Conservation (phyloP, 768 basidiomycete genomes). For the Infundibulicybe gibba region DNA sequence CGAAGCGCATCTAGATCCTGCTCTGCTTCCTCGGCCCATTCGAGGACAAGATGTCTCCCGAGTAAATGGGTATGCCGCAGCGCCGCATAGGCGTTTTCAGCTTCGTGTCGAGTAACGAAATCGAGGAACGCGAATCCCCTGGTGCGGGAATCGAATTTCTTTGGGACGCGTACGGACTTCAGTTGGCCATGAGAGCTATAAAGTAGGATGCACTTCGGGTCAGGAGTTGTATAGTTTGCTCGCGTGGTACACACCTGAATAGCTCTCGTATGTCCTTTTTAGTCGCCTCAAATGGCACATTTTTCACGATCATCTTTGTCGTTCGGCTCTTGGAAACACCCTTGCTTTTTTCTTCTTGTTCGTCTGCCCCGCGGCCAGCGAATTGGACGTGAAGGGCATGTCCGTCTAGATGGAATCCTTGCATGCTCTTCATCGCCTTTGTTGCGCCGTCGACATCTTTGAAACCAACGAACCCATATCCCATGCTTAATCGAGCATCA, state of each 20-base stretch:
- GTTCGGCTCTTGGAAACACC: constrained; percentile 53
- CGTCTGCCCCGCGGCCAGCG: constrained; percentile 76
- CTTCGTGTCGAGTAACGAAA: constrained; percentile 86
- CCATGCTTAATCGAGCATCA: constrained; percentile 77
- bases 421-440: constrained; percentile 71
- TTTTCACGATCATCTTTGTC: constrained; percentile 98
- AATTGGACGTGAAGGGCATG: constrained; percentile 83
- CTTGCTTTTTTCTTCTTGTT: constrained; percentile 28
- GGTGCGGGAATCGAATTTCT: constrained; percentile 83
- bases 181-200: constrained; percentile 85
- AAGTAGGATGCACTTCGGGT: constrained; percentile 3
- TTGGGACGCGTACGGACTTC: constrained; percentile 92
- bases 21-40: constrained; percentile 88
- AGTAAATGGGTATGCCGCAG: constrained; percentile 94
- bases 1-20: constrained; percentile 74
- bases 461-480: constrained; percentile 96
- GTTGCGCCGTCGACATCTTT: constrained; percentile 68
- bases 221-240: neutral
- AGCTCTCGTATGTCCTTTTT: constrained; percentile 89
- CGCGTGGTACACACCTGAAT: constrained; percentile 63
- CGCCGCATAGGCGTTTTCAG: constrained; percentile 82
- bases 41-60: constrained; percentile 89
- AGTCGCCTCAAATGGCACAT: constrained; percentile 94
- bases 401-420: constrained; percentile 84
- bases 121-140: constrained; percentile 98